Conservation (phyloP, 2,329 filamentous ascomycete species). For the Sarocladium kiliense region DNA sequence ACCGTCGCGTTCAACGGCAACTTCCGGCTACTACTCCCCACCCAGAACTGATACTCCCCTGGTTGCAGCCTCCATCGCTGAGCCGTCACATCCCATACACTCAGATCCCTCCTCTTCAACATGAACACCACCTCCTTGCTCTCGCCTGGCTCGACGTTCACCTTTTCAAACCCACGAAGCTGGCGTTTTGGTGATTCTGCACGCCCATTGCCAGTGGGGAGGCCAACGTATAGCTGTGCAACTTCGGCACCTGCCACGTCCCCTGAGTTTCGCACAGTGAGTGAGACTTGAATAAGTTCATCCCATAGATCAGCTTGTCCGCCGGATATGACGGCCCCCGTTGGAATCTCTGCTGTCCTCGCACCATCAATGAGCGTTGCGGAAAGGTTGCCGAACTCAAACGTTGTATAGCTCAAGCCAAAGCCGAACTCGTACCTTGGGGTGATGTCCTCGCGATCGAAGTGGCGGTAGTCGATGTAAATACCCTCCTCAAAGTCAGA, state of each 20-base stretch:
- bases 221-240: conserved; percentile 29
- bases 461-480: conserved; percentile 64
- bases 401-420: conserved; percentile 64
- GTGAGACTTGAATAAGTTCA: conserved; percentile 29
- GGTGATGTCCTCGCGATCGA: conserved; percentile 53
- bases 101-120: conserved; percentile 57
- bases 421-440: conserved; percentile 63
- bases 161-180: conserved; percentile 61
- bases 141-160: conserved; percentile 45
- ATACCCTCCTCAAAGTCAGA: conserved; percentile 55
- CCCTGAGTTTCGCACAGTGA: conserved; percentile 44
- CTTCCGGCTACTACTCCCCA: conserved; percentile 13
- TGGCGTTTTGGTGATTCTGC: conserved; percentile 54
- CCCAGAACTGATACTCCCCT: conserved; percentile 18
- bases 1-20: conserved; percentile 2
- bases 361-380: conserved; percentile 16
- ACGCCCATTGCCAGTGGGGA: conserved; percentile 15
- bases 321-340: conserved; percentile 35
- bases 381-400: conserved; percentile 35
- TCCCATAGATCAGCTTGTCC: conserved; percentile 52
- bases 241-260: conserved; percentile 24
- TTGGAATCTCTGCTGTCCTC: conserved; percentile 21
- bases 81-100: conserved; percentile 56
- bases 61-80: conserved; percentile 53
- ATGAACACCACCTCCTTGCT: conserved; percentile 44